Conservation (phyloP, 176 grass and related monocot species). For the Aegilops longissima region DNA sequence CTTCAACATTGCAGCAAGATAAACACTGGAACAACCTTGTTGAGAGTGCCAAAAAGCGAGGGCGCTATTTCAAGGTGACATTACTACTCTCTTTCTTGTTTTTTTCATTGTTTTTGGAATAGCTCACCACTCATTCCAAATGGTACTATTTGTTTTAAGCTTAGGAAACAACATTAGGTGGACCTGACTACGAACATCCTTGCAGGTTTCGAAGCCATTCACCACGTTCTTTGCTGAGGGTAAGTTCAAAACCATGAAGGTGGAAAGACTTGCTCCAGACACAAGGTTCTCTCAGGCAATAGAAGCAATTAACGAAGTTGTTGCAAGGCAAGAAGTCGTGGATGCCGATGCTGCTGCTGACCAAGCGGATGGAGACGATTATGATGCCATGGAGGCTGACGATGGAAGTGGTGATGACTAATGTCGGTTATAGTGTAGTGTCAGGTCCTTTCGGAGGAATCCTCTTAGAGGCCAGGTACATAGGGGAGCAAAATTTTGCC, state of each 20-base stretch:
- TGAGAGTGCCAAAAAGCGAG: constrained; percentile 76
- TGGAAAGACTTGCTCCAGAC: constrained; percentile 33
- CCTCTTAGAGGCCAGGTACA: not conserved
- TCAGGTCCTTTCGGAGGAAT: not conserved
- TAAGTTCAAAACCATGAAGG: constrained; percentile 61
- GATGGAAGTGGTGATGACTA: too few species aligned
- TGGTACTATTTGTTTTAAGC: not conserved
- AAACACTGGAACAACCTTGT: constrained; percentile 88
- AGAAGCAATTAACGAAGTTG: constrained; percentile 44
- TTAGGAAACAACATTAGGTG: constrained; percentile 13
- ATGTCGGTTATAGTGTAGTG: too few species aligned
- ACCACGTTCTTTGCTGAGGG: constrained; percentile 60
- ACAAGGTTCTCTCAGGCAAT: not conserved
- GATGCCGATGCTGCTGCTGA: constrained; percentile 43
- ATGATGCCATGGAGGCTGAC: constrained; percentile 43
- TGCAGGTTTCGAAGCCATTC: constrained; percentile 77
- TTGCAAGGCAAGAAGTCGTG: constrained; percentile 35
- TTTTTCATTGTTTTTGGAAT: too few species aligned
- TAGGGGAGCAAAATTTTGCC: not conserved
- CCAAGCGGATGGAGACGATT: constrained; percentile 48
- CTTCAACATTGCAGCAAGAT: constrained; percentile 82
- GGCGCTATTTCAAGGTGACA: constrained; percentile 54
- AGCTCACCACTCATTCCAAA: too few species aligned
- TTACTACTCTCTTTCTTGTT: not conserved
- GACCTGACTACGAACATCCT: not conserved